Evolutionary conservation across 208 protist species (phyloP).

Genomic region (Angomonas ambiguus): DNA sequence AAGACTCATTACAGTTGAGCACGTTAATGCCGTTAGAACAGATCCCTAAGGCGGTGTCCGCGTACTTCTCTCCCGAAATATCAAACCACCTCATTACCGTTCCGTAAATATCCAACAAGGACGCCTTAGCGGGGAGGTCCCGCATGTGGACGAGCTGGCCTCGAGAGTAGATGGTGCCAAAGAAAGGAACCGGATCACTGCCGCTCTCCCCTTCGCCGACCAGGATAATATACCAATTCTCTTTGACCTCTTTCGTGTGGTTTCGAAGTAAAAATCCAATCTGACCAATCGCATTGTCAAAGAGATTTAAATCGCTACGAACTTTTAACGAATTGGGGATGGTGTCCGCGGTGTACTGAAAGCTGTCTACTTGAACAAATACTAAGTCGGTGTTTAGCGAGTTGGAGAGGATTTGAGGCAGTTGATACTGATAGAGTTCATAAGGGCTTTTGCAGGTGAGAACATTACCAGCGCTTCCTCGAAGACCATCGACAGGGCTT

Average conservation of each 20-base stretch:
- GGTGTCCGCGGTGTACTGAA: conserved; percentile 5
- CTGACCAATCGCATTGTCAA: conserved; percentile 56
- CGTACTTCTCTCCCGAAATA: background rate
- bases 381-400: conserved; percentile 40
- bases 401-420: conserved; percentile 31
- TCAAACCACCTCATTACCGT: conserved; percentile 68
- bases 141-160: conserved; percentile 52
- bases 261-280: conserved; percentile 36
- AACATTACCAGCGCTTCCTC: conserved; percentile 42
- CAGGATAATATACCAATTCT: conserved; percentile 74
- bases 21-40: conserved; percentile 51
- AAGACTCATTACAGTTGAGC: conserved; percentile 39
- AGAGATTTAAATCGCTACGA: conserved; percentile 60
- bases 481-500: conserved; percentile 13
- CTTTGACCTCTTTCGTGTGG: conserved; percentile 28
- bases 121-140: conserved; percentile 15
- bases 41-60: conserved; percentile 35
- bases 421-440: conserved; percentile 45
- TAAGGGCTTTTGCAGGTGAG: conserved; percentile 37
- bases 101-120: conserved; percentile 30
- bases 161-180: conserved; percentile 48
- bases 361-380: conserved; percentile 45
- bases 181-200: conserved; percentile 31
- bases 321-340: conserved; percentile 16
- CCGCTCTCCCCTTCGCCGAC: conserved; percentile 37